Percentiles rank a stretch among this genome's conserved stretches.
Conservation (phyloP, 2,329 filamentous ascomycete genomes). For the Colletotrichum sp. region DNA sequence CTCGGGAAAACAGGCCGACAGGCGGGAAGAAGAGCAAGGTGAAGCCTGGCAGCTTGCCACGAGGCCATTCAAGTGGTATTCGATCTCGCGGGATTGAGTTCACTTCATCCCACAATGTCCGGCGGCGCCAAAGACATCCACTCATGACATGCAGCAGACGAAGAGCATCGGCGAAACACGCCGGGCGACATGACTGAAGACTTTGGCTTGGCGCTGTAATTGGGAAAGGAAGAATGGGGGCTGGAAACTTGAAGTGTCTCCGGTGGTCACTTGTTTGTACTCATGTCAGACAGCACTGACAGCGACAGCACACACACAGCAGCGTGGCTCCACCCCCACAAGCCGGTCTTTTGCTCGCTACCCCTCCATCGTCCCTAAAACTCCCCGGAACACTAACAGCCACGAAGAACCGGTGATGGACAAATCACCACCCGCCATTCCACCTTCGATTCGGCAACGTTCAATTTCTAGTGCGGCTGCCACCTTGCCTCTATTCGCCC, state of each 20-base stretch:
- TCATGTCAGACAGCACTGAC: background rate
- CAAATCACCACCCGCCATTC: background rate
- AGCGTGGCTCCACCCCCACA: conserved; percentile 7
- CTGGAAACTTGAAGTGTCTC: background rate
- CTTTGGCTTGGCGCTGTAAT: background rate
- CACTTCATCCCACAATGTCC: background rate
- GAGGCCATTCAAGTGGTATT: background rate
- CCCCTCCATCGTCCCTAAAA: background rate
- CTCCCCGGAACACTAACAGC: background rate
- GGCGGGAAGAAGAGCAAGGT: background rate
- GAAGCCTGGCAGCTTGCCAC: background rate
- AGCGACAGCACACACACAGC: background rate
- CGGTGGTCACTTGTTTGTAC: background rate
- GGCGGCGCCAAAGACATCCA: background rate
- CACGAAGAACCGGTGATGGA: background rate
- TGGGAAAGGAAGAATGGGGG: background rate
- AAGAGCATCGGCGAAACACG: background rate
- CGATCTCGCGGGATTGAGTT: background rate
- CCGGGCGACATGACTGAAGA: background rate
- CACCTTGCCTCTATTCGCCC: background rate
- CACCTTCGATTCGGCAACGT: background rate
- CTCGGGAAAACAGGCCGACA: background rate
- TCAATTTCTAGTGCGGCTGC: background rate
- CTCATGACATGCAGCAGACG: background rate
- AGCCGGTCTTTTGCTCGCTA: background rate